Base-by-base conservation (phyloP, 371 early-diverging fungal species). In the Apophysomyces elegans region DNA sequence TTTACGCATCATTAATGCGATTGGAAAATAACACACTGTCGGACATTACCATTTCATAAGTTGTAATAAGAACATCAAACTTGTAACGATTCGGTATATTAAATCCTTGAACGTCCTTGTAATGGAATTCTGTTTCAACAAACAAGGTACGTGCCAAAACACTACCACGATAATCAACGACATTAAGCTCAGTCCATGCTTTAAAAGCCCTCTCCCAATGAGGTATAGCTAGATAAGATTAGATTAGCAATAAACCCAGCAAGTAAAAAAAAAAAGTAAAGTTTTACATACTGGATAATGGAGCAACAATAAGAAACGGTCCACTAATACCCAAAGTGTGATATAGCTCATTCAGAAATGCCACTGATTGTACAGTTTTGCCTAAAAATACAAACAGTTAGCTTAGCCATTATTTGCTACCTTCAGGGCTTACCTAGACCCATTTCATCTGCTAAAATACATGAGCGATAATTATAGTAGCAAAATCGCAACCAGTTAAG, bases 361-460 rank as follows among this genome's bases (percentile, higher is more conserved):
- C 82, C 18, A 92, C 91, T 1, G 89, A 88, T 73, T 93, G 94
- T 0, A 93, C 91, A 2, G 94, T 95, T 71, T 95, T 95, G 43
- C 74, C 74, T 66, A 18, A 26, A 41, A 8, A 26, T 26, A 26
- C 4, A 43, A 57, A 37, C 39, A 5, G 43, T 26, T 37, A 32
- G 41, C 21, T 32, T 16, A 50, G 56, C 32, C 32, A 26, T 26
- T 26, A 2, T 26, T 26, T 26, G 32, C 32, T 26, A 26, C 32
- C 32, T 26, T 26, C 2, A 26, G 0, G 16, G 13, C 37, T 61
- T 61, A 50, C 94, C 94, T 32, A 93, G 74, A 46, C 88, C 88
- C 88, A 95, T 95, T 79, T 95, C 94, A 72, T 95, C 95, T 7
- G 95, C 95, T 75, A 95, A 81, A 47, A 95, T 95, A 67, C 86